phyloP scores from a whole-genome alignment of 257 asterid species.

The Verbena officinalis region DNA sequence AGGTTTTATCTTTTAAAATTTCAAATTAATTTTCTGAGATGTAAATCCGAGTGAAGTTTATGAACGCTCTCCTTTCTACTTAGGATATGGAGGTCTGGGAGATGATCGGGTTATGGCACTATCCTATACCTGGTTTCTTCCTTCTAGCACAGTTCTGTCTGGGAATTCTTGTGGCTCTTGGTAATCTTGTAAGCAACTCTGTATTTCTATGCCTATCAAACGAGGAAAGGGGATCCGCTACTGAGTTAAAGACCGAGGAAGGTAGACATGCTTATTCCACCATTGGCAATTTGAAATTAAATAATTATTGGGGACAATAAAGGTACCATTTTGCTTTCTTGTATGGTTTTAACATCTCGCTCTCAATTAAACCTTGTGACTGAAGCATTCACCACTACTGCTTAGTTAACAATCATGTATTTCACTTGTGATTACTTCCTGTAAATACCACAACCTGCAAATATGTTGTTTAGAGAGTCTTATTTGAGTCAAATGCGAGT shows the following conservation, averaged over 20 bases:
- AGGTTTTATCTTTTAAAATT: conserved; percentile 28
- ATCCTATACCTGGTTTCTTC: conserved; percentile 78
- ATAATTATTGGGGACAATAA: conserved; percentile 2
- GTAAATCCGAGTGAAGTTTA: conserved; percentile 28
- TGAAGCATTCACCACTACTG: neutral
- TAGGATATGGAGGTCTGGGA: conserved; percentile 89
- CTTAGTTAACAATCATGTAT: neutral
- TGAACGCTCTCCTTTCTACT: conserved; percentile 23
- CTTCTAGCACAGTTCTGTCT: conserved; percentile 74
- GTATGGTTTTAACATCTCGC: neutral
- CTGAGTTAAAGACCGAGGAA: conserved; percentile 49
- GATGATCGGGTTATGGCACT: conserved; percentile 79
- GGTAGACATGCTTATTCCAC: conserved; percentile 38
- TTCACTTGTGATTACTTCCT: neutral
- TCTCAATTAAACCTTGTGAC: neutral
- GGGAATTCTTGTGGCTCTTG: conserved; percentile 76
- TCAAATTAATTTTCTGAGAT: conserved; percentile 22
- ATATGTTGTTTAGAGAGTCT: neutral
- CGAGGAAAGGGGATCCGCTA: conserved; percentile 50
- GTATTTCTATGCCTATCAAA: conserved; percentile 58
- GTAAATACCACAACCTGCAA: neutral
- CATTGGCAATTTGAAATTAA: conserved; percentile 22
- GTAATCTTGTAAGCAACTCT: conserved; percentile 68
- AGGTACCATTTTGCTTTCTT: conserved; percentile 2
- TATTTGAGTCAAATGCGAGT: neutral